Evolutionary conservation across 176 grass and related monocot species (phyloP).

Genomic region (Oryza rufipogon): DNA sequence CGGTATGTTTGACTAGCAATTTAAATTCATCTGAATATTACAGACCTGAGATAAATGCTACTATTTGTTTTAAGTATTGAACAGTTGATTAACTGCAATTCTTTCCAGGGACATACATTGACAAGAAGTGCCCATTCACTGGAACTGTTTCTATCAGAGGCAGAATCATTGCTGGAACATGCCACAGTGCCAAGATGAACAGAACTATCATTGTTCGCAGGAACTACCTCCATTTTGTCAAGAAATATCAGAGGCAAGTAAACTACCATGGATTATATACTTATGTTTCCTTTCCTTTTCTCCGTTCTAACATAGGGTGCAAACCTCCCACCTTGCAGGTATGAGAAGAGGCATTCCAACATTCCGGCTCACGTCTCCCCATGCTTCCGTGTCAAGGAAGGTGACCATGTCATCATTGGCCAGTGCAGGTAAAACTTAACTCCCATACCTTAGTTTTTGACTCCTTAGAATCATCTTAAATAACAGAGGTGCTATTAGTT

Average conservation of each 20-base stretch:
- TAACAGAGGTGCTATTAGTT: neutral
- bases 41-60: neutral
- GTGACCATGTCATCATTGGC: conserved; percentile 90
- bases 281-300: neutral
- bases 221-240: conserved; percentile 91
- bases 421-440: conserved; percentile 67
- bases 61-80: neutral
- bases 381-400: conserved; percentile 88
- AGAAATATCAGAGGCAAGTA: conserved; percentile 83
- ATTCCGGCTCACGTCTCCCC: conserved; percentile 81
- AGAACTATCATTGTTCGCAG: conserved; percentile 87
- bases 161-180: conserved; percentile 84
- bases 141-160: conserved; percentile 87
- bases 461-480: neutral
- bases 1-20: neutral
- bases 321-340: conserved; percentile 45
- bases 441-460: neutral
- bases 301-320: neutral
- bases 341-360: conserved; percentile 94
- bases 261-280: neutral
- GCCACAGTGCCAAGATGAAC: conserved; percentile 93
- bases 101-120: conserved; percentile 68
- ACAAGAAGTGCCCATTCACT: conserved; percentile 95
- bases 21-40: neutral
- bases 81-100: neutral